Evolutionary conservation across 129 eudicot species (phyloP), one percentile per base, ranked within the genome.

Genomic region (Centaurea solstitialis): DNA sequence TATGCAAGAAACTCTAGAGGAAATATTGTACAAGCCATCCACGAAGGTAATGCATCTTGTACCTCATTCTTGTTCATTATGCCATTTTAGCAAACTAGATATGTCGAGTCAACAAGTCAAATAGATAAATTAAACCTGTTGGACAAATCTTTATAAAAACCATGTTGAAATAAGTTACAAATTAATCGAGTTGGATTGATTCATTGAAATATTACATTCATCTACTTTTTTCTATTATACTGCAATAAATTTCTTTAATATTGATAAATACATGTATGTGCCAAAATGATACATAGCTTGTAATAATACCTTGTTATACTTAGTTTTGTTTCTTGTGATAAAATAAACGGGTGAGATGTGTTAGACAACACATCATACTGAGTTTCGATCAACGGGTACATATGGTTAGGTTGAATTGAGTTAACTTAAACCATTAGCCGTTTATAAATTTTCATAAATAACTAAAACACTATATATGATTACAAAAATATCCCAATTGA

Each of bases 1-100:
- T 72, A 67, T 61, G 43, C 78, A 2, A 80, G 67, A 47, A 39
- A 81, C 72, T 83, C 89, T 28, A 13, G 72, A 45, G 80, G 76
- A 66, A 50, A 68, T 75, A 15, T 75, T 12, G 1, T 81, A 35
- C 57, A 40, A 17, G 85, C 80, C 24, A 75, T 75, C 61, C 80
- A 26, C 7, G 76, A 37, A 81, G 85, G 85, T 81, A 81, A 17
- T 57, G 65, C 22, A 57, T n/a, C 22, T 5, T 57, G 65, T n/a
- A 57, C 65, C 18, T 57, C 20, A n/a, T 57, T 57, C 65, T 57
- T 57, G 65, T 57, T 18, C 65, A n/a, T 1, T 5, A 57, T 57
- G 65, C 3, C 65, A n/a, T 1, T 57, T n/a, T 57, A 57, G 21
- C 22, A 17, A 17, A 57, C 22, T n/a, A n/a, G 65, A 57, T 57